Percentiles rank a stretch among this genome's conserved stretches.
Evolutionary conservation across 345 rosid genomes (phyloP).

Genomic region (Toxicodendron radicans): DNA sequence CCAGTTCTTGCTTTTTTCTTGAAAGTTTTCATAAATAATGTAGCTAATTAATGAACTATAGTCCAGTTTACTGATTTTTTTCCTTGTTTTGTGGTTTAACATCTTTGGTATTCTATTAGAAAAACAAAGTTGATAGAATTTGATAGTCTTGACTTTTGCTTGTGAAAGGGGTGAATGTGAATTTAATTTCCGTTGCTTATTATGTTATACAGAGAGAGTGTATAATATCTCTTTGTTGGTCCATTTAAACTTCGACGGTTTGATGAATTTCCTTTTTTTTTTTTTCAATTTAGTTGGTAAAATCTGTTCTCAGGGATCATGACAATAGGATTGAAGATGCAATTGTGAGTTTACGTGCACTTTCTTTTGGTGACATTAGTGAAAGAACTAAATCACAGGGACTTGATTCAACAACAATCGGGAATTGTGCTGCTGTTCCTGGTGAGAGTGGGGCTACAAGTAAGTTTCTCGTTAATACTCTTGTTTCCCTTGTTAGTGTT

Average conservation of each 20-base stretch:
- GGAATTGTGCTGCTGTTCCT: constrained; percentile 21
- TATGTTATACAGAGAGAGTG: too few relatives aligned
- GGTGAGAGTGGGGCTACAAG: constrained; percentile 16
- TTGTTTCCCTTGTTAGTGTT: background rate
- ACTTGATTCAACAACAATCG: constrained; percentile 17
- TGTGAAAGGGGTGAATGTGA: background rate
- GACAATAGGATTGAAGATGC: constrained; percentile 49
- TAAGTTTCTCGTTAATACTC: constrained; percentile 12
- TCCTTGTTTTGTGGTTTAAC: background rate
- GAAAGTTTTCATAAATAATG: background rate
- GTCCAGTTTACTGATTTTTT: background rate
- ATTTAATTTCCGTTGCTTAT: background rate
- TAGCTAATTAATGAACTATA: constrained; percentile 6
- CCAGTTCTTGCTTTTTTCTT: background rate
- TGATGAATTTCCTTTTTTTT: constrained; percentile 14
- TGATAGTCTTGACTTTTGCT: background rate
- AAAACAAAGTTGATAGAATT: background rate
- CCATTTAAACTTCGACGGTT: constrained; percentile 6
- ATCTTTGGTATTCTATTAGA: background rate
- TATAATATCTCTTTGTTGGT: background rate
- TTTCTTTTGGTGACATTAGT: constrained; percentile 19
- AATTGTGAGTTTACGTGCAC: constrained; percentile 32
- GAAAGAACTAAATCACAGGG: constrained; percentile 23
- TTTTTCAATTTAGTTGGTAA: constrained; percentile 30
- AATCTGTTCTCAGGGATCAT: constrained; percentile 31